These are phyloP conservation scores for Penicillium olsonii DNA, from an alignment of 2,329 filamentous ascomycete species.

Conservation along the genomic window DNA sequence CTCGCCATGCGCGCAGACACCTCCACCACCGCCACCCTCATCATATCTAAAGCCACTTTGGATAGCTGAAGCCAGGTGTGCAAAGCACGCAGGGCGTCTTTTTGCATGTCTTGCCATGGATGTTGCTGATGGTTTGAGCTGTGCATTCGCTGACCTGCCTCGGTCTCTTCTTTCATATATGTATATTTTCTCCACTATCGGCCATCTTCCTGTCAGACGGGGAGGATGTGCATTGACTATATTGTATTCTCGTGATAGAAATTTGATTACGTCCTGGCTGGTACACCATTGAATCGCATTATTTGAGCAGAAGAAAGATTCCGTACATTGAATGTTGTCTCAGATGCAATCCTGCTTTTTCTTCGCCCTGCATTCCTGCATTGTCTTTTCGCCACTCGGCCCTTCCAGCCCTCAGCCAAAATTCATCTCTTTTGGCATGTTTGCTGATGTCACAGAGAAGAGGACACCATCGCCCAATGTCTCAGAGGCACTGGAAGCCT, in stretches of 20 bases:
- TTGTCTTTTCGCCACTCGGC: background rate
- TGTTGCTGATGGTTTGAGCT: conserved; percentile 2
- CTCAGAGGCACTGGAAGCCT: background rate
- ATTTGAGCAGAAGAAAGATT: background rate
- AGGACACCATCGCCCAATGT: background rate
- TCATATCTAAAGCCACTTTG: conserved; percentile 1
- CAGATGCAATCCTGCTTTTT: background rate
- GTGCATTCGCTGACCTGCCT: conserved; percentile 8
- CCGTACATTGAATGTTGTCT: background rate
- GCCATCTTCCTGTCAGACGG: conserved; percentile 6
- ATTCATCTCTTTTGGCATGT: background rate
- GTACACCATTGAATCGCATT: conserved; percentile 5
- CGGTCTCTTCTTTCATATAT: conserved; percentile 19
- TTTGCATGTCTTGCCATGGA: conserved; percentile 1
- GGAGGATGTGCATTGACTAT: conserved; percentile 10
- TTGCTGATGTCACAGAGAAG: background rate
- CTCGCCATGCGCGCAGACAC: conserved; percentile 23
- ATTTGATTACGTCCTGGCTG: conserved; percentile 9
- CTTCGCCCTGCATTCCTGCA: background rate
- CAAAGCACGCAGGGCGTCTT: conserved; percentile 13
- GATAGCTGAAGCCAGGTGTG: background rate
- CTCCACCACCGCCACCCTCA: conserved; percentile 28
- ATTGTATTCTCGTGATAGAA: conserved; percentile 10
- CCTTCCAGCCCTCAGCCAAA: too few relatives aligned
- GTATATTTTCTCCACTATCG: conserved; percentile 9